Evolutionary conservation across 306 rosid genomes (phyloP), one percentile per base, ranked within the genome.

Genomic region (Medicago ruthenica): DNA sequence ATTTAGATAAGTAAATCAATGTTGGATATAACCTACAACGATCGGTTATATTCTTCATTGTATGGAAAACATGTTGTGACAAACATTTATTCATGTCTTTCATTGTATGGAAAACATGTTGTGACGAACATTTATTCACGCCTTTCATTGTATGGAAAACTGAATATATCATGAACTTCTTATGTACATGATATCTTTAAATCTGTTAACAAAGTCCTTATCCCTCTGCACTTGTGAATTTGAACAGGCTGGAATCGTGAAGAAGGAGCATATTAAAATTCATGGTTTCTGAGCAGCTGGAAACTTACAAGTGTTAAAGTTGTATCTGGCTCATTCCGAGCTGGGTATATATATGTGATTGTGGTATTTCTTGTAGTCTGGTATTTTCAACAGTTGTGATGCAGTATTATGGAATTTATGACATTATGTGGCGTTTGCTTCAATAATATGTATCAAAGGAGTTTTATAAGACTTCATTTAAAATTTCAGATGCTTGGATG

Each of bases 161-260:
- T 37, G 48, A 37, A 42, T 41, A 8, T 55, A 34, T 31, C 22
- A 8, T 9, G 22, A 40, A 16, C 31, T 18, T 37, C 9, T 27
- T 62, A 47, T 70, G 5, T 21, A 6, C 9, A 21, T 20, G 3
- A 17, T 63, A 54, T 6, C 31, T 14, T 68, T 58, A 22, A 14
- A 8, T 7, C n/a, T 44, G 17, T 20, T 50, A 11, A 71, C 39
- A 9, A 17, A 48, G 17, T 51, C 47, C 14, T n/a, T 48, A 13
- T 10, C 36, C 13, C 6, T 12, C n/a, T 64, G 50, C 24, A 15
- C 62, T 24, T 65, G 11, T 62, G 51, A 17, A 48, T 34, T 15
- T 39, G 71, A 45, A 75, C 89, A 92, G 97, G 97, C 96, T 69
- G 92, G 91, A 57, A 80, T 92, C 1, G 92, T 90, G 89, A 92